These are phyloP conservation scores for Parascedosporium putredinis DNA, from an alignment of 2,329 filamentous ascomycete genomes.

Conservation along the genomic window DNA sequence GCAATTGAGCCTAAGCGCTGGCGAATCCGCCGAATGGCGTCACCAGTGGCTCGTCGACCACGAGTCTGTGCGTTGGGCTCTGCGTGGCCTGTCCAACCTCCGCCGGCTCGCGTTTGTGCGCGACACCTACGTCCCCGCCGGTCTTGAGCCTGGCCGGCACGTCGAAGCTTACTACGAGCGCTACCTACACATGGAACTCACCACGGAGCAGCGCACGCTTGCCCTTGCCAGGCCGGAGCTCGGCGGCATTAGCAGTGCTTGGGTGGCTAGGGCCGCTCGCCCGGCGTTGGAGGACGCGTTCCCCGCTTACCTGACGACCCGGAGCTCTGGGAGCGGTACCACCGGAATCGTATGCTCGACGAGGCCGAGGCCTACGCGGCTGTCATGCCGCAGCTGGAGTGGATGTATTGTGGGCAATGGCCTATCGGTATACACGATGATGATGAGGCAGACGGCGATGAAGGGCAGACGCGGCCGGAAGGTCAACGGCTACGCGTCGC, in stretches of 20 bases:
- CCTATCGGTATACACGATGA: background rate
- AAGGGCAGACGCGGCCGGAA: background rate
- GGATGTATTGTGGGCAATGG: background rate
- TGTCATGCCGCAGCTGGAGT: background rate
- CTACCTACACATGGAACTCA: background rate
- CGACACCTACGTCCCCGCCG: background rate
- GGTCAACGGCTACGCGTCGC: background rate
- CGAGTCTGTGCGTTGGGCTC: background rate
- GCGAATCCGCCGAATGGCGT: background rate
- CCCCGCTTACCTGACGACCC: background rate
- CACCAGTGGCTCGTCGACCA: background rate
- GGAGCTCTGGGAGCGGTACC: slow-evolving; percentile 1
- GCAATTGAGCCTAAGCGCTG: background rate
- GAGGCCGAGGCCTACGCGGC: background rate
- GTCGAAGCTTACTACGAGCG: background rate
- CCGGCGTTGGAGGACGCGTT: background rate
- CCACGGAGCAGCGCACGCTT: background rate
- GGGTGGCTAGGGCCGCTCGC: background rate
- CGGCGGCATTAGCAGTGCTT: background rate
- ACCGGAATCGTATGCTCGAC: background rate
- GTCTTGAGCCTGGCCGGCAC: background rate
- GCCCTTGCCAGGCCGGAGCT: background rate
- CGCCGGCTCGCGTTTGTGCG: background rate
- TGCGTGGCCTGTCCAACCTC: background rate
- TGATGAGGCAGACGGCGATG: background rate